These are phyloP conservation scores for Gymnopus androsaceus DNA, from an alignment of 1,284 basidiomycete species.

Conservation along the genomic window DNA sequence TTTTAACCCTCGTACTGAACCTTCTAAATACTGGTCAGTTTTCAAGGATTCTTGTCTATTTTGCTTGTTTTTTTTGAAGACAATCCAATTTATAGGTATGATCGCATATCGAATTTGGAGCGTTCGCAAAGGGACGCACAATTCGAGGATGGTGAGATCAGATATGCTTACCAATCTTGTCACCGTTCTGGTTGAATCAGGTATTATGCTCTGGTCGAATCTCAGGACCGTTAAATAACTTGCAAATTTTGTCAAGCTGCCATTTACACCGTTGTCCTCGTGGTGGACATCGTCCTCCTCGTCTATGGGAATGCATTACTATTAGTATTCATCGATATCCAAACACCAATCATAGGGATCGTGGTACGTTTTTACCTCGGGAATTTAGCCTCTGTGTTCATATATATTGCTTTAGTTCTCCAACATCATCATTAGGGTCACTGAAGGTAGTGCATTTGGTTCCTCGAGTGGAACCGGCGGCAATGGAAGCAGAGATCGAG, in stretches of 20 bases:
- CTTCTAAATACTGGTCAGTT: not conserved
- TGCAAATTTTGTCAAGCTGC: not conserved
- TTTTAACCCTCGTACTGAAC: not conserved
- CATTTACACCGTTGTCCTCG: not conserved
- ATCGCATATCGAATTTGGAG: slow-evolving; percentile 4
- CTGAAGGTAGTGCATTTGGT: slow-evolving; percentile 3
- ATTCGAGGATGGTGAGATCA: not conserved
- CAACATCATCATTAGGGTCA: not conserved
- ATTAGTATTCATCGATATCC: not conserved
- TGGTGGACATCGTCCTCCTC: not conserved
- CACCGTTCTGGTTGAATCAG: not conserved
- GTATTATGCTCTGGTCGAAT: not conserved
- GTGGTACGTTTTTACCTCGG: not conserved
- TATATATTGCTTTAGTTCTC: not conserved
- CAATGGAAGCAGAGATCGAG: not conserved
- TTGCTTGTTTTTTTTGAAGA: not conserved
- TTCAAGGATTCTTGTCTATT: not conserved
- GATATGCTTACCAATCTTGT: not conserved
- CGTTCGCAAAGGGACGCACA: not conserved
- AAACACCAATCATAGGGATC: slow-evolving; percentile 3
- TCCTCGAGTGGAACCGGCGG: not conserved
- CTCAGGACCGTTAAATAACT: not conserved
- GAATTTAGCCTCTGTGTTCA: no score
- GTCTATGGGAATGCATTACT: not conserved
- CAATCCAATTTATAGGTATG: not conserved